These are phyloP conservation scores for Holtermanniella nyarrowii DNA, from an alignment of 768 basidiomycete species.

Conservation along the genomic window DNA sequence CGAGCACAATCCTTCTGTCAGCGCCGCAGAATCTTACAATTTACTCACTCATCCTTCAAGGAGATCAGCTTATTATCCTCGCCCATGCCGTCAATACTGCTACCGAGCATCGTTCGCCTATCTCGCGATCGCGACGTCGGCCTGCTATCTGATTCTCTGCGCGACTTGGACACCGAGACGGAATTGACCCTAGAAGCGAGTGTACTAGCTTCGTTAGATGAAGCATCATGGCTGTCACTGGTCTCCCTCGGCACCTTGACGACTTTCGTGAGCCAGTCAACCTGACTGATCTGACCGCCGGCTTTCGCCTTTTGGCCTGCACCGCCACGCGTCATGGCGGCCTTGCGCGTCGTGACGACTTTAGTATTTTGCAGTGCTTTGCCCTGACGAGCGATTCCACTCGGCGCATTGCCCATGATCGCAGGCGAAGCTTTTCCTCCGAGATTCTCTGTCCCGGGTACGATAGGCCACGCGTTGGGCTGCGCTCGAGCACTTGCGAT, in stretches of 20 bases:
- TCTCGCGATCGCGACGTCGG: neutral
- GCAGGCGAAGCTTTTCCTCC: constrained; percentile 9
- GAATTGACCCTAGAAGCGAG: constrained; percentile 26
- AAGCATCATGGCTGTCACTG: constrained; percentile 3
- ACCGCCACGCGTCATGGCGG: constrained; percentile 38
- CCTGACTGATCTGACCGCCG: constrained; percentile 34
- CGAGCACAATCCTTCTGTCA: constrained; percentile 14
- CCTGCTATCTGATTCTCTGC: constrained; percentile 7
- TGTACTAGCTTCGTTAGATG: constrained; percentile 14
- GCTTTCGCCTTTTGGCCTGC: constrained; percentile 12
- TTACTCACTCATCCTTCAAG: constrained; percentile 23
- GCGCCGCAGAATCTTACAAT: neutral
- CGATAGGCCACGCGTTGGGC: neutral
- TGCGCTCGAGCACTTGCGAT: neutral
- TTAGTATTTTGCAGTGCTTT: constrained; percentile 10
- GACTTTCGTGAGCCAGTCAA: constrained; percentile 36
- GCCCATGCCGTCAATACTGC: neutral
- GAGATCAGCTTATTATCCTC: constrained; percentile 12
- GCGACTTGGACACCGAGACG: constrained; percentile 16
- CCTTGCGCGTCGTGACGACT: constrained; percentile 9
- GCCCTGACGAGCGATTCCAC: constrained; percentile 16
- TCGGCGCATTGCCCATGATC: constrained; percentile 22
- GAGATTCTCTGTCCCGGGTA: constrained; percentile 7
- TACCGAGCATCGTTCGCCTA: neutral
- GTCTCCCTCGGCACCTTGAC: constrained; percentile 17